Conservation (phyloP, 2,329 filamentous ascomycete species). For the Arachnomyces sp. region DNA sequence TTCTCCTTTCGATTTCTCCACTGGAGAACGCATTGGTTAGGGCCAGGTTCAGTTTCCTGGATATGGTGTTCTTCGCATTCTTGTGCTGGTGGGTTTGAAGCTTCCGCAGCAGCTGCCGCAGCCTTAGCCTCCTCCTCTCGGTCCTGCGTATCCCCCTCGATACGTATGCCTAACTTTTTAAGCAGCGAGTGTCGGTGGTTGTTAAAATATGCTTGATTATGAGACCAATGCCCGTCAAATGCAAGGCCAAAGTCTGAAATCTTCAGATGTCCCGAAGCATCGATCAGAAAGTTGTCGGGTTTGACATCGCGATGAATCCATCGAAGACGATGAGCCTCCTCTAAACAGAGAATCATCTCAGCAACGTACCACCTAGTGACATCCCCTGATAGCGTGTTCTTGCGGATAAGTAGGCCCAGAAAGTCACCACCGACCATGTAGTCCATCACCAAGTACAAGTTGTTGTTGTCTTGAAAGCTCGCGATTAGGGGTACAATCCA, state of each 20-base stretch:
- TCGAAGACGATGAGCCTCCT: conserved; percentile 76
- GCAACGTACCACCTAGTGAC: conserved; percentile 81
- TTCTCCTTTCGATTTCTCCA: conserved; percentile 64
- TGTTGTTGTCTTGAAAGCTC: conserved; percentile 78
- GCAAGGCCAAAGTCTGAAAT: conserved; percentile 95
- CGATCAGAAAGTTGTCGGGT: conserved; percentile 93
- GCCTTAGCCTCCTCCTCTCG: conserved; percentile 44
- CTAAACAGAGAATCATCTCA: conserved; percentile 92
- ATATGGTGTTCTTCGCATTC: conserved; percentile 30
- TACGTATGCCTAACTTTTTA: conserved; percentile 62
- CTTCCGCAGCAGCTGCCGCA: conserved; percentile 8
- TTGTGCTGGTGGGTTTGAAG: neutral
- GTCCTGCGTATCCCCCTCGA: conserved; percentile 68
- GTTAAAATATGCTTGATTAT: conserved; percentile 79
- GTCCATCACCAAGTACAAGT: conserved; percentile 92
- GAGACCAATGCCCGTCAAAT: conserved; percentile 91
- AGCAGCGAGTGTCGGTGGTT: conserved; percentile 72
- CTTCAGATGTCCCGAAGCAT: conserved; percentile 78
- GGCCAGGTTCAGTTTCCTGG: conserved; percentile 20
- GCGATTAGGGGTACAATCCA: conserved; percentile 85
- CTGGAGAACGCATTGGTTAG: conserved; percentile 49
- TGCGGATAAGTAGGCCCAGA: conserved; percentile 72
- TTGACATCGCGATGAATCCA: conserved; percentile 97
- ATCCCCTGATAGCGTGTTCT: conserved; percentile 70
- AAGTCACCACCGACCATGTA: conserved; percentile 98